Percentiles rank a stretch among this genome's conserved stretches.
Conservation (phyloP, 176 grass and related monocot species). For the Carex pumila region DNA sequence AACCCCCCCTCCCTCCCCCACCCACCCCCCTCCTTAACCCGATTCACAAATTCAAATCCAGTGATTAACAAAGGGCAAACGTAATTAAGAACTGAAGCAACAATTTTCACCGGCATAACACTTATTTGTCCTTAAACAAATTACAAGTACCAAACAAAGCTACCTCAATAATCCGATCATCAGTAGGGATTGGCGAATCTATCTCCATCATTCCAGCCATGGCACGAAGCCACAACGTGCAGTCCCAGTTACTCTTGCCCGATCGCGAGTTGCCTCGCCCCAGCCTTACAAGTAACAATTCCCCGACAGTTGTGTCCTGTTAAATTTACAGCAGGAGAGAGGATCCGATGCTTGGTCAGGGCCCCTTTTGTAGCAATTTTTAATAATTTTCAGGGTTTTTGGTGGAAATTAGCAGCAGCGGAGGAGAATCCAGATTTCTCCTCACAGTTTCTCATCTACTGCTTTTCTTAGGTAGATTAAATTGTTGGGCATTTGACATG, state of each 20-base stretch:
- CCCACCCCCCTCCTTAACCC: background rate
- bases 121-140: background rate
- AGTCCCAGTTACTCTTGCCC: slow-evolving; percentile 64
- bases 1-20: background rate
- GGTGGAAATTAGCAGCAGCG: background rate
- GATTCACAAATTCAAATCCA: background rate
- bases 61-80: background rate
- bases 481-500: background rate
- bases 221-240: slow-evolving; percentile 76
- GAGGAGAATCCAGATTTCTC: slow-evolving; percentile 1
- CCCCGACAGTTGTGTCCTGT: background rate
- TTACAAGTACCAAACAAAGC: background rate
- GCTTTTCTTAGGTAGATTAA: background rate
- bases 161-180: slow-evolving; percentile 25
- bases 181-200: slow-evolving; percentile 1
- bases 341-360: background rate
- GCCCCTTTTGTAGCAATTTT: background rate
- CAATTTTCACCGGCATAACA: background rate
- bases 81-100: background rate
- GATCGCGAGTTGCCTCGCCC: slow-evolving; percentile 82
- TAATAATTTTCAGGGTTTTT: background rate
- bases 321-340: background rate
- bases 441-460: slow-evolving; percentile 15
- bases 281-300: slow-evolving; percentile 43
- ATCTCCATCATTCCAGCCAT: slow-evolving; percentile 78